Conservation (phyloP, 768 basidiomycete species). For the Filobasidium wieringae region DNA sequence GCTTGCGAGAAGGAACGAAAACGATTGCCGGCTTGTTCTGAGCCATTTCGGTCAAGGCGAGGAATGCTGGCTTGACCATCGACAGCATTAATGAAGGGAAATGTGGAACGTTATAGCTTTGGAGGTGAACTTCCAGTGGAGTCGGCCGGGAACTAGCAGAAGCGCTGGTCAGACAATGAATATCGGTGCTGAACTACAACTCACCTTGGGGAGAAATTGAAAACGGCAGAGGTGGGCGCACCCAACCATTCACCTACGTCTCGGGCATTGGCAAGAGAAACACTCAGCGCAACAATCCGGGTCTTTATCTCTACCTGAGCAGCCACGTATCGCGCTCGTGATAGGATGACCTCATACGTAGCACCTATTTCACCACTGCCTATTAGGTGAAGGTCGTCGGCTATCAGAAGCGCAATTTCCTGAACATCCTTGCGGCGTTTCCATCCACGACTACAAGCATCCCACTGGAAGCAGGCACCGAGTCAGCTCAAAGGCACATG, state of each 20-base stretch:
- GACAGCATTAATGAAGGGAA: slow-evolving; percentile 97
- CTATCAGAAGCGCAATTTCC: slow-evolving; percentile 80
- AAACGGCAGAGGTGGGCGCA: slow-evolving; percentile 80
- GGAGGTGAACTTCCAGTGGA: slow-evolving; percentile 93
- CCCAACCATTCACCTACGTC: slow-evolving; percentile 98
- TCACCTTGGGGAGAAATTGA: slow-evolving; percentile 91
- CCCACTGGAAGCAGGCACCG: slow-evolving; percentile 56
- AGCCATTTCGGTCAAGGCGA: slow-evolving; percentile 79
- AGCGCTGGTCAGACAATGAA: slow-evolving; percentile 8
- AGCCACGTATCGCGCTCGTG: slow-evolving; percentile 89
- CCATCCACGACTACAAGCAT: slow-evolving; percentile 86
- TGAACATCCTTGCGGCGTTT: slow-evolving; percentile 94
- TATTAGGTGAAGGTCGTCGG: slow-evolving; percentile 87
- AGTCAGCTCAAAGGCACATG: background rate
- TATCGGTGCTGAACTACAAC: slow-evolving; percentile 11
- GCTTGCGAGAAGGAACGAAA: slow-evolving; percentile 85
- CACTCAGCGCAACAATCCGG: slow-evolving; percentile 85
- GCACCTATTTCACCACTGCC: slow-evolving; percentile 82
- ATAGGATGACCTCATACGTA: slow-evolving; percentile 91
- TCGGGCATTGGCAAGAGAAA: slow-evolving; percentile 87
- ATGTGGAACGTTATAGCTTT: slow-evolving; percentile 91
- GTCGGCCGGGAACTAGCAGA: slow-evolving; percentile 70
- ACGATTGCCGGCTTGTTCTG: slow-evolving; percentile 73
- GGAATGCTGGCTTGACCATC: slow-evolving; percentile 96
- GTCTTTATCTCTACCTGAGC: slow-evolving; percentile 87